Evolutionary conservation across 257 asterid genomes (phyloP).

Genomic region (Fraxinus excelsior): DNA sequence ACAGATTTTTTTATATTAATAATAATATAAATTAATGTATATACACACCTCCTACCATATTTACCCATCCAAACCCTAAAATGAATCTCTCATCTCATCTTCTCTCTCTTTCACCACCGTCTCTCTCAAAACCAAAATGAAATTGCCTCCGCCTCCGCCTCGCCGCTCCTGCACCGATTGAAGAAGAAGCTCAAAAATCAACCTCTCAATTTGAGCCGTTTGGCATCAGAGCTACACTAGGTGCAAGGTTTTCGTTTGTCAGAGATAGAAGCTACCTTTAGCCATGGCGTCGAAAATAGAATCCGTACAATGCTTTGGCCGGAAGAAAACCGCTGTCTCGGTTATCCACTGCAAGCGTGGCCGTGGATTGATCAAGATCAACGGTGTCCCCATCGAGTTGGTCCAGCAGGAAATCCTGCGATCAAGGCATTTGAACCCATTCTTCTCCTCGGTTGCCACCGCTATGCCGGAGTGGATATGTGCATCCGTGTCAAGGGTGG

Average conservation of each 20-base stretch:
- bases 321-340: constrained; percentile 81
- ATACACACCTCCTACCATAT: too few species aligned
- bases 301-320: constrained; percentile 76
- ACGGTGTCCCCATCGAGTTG: constrained; percentile 80
- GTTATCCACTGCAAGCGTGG: constrained; percentile 85
- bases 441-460: constrained; percentile 69
- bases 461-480: constrained; percentile 78
- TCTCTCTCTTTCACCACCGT: too few species aligned
- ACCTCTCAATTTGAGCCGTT: too few species aligned
- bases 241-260: constrained; percentile 22
- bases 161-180: too few species aligned
- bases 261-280: constrained; percentile 2
- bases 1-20: too few species aligned
- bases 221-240: neutral
- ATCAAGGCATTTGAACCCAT: constrained; percentile 76
- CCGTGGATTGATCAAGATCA: constrained; percentile 70
- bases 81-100: too few species aligned
- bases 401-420: constrained; percentile 80
- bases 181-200: too few species aligned
- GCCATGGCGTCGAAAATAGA: constrained; percentile 51
- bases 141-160: too few species aligned
- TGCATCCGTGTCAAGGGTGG: constrained; percentile 82
- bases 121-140: too few species aligned
- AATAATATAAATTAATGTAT: too few species aligned
- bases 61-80: too few species aligned